Evolutionary conservation across 192 early-diverging fungal genomes (phyloP), one percentile per base, ranked within the genome.

Genomic region (Phlyctochytrium planicorne): DNA sequence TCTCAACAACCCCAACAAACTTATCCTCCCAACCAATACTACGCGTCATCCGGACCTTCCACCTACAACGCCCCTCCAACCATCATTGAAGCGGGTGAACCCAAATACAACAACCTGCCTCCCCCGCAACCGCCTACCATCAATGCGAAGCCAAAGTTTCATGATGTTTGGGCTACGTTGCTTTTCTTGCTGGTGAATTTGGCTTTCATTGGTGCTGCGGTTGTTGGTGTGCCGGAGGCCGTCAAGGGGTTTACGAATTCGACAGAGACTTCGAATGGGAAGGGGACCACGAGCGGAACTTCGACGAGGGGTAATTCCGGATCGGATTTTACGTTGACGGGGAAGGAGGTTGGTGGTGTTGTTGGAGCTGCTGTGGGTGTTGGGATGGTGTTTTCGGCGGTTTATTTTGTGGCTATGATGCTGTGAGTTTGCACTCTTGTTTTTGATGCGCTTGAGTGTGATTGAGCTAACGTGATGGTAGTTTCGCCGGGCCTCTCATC

Each of bases 161-260:
- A 47, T 47, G 40, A 93, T 67, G 53, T 90, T 0, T 93, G 92
- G 92, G 92, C 92, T 4, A 60, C 88, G 0, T 63, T 82, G 16
- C 74, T 89, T 1, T 93, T 85, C 67, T 1, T 82, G 6, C 47
- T 79, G 31, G 78, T 82, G 60, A 36, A 88, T 36, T 80, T 71
- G 37, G 89, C 75, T 6, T 90, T 89, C 60, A 81, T 75, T 20
- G 85, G 69, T 1, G 52, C 83, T 23, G 80, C 84, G 0, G 70
- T 78, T 12, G 14, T 84, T 24, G 80, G 73, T 30, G 10, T 91
- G 52, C 65, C 65, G 3, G 17, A 59, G n/a, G 17, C 23, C 33
- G 2, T 73, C 30, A 72, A 31, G 12, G 23, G 52, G 20, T 2
- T 69, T 3, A 2, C 27, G 4, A 72, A 35, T 20, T 14, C 40